Evolutionary conservation across 306 rosid genomes (phyloP).

Genomic region (Fragaria nilgerrensis): DNA sequence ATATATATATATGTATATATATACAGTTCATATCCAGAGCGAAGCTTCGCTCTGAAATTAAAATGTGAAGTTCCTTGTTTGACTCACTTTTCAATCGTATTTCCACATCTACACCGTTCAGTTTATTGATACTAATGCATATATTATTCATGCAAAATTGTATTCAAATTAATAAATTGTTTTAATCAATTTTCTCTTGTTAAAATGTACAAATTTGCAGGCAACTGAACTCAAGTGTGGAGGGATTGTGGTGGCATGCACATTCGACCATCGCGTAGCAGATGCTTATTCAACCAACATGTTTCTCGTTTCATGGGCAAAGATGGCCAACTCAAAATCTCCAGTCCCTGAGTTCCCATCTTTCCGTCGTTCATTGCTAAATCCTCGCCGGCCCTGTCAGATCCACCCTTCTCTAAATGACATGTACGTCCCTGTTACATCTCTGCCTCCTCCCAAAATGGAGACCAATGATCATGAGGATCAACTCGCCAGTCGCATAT

Average conservation of each 20-base stretch:
- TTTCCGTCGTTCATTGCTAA: conserved; percentile 21
- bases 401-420: conserved; percentile 37
- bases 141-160: too few relatives aligned
- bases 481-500: conserved; percentile 49
- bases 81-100: too few relatives aligned
- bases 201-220: too few relatives aligned
- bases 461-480: background rate
- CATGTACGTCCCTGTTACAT: conserved; percentile 47
- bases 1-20: too few relatives aligned
- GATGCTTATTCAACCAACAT: conserved; percentile 77
- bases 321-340: conserved; percentile 40
- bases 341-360: conserved; percentile 11
- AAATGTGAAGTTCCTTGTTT: too few relatives aligned
- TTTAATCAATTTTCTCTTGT: background rate
- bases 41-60: too few relatives aligned
- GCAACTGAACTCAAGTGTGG: conserved; percentile 65
- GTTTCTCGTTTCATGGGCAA: conserved; percentile 73
- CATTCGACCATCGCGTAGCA: conserved; percentile 80
- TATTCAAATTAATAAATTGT: too few relatives aligned
- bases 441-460: conserved; percentile 29
- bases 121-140: too few relatives aligned
- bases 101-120: too few relatives aligned
- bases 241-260: conserved; percentile 67
- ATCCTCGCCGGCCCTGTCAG: conserved; percentile 40
- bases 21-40: too few relatives aligned